These are phyloP conservation scores for Rosa persica DNA, from an alignment of 306 rosid species.

Conservation along the genomic window DNA sequence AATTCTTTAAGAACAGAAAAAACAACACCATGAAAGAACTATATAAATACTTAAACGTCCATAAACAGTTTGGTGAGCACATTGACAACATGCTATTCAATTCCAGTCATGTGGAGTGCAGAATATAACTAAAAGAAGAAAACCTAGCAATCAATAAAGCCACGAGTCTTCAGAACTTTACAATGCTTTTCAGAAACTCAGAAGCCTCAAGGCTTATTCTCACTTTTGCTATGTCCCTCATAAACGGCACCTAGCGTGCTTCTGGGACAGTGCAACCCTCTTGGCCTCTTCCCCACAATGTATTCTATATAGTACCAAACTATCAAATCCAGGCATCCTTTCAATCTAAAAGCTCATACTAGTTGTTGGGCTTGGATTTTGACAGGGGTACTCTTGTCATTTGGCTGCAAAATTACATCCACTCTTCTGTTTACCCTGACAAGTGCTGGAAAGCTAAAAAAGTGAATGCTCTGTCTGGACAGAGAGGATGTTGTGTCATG, in stretches of 20 bases:
- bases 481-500: neutral
- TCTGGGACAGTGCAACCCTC: conserved; percentile 11
- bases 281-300: conserved; percentile 8
- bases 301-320: neutral
- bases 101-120: conserved; percentile 4
- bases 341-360: neutral
- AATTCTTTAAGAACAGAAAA: neutral
- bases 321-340: conserved; percentile 12
- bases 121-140: neutral
- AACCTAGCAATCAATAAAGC: neutral
- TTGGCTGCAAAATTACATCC: neutral
- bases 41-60: neutral
- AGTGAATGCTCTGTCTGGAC: neutral
- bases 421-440: neutral
- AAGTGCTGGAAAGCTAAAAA: conserved; percentile 9
- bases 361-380: conserved; percentile 3
- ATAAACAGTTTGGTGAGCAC: neutral
- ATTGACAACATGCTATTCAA: neutral
- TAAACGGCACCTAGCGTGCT: neutral
- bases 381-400: conserved; percentile 7
- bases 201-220: conserved; percentile 16
- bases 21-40: neutral
- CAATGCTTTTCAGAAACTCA: neutral
- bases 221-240: conserved; percentile 4
- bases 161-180: conserved; percentile 1